These are phyloP conservation scores for Omphalea diandra DNA, from an alignment of 441 rosid genomes.

Conservation along the genomic window DNA sequence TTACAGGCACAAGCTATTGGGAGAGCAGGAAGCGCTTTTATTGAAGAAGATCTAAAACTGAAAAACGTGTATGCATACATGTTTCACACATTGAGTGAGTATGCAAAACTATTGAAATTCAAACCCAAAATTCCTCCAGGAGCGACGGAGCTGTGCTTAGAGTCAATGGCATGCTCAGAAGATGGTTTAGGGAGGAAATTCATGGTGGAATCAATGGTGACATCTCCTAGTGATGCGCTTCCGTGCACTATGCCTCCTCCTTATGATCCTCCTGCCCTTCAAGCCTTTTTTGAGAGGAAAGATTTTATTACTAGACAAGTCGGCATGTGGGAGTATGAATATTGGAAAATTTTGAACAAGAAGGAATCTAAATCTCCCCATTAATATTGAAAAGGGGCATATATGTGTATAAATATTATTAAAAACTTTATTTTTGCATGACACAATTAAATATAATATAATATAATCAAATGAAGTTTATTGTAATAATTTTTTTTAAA, in stretches of 20 bases:
- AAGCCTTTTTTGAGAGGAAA: conserved; percentile 28
- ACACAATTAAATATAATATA: too few relatives aligned
- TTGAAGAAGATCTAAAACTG: conserved; percentile 52
- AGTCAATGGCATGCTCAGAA: conserved; percentile 42
- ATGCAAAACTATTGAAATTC: conserved; percentile 60
- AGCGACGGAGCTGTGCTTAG: conserved; percentile 45
- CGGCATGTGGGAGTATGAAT: conserved; percentile 32
- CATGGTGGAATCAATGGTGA: conserved; percentile 65
- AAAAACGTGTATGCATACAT: conserved; percentile 66
- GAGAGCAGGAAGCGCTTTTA: conserved; percentile 46
- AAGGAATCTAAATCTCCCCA: not conserved
- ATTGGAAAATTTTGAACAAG: conserved; percentile 14
- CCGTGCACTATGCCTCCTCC: conserved; percentile 66
- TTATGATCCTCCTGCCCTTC: conserved; percentile 25
- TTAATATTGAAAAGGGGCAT: not conserved
- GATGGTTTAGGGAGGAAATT: conserved; percentile 42
- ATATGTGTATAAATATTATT: too few relatives aligned
- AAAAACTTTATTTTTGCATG: too few relatives aligned
- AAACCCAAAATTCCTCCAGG: conserved; percentile 52
- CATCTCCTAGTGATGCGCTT: conserved; percentile 34
- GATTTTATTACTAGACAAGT: conserved; percentile 26
- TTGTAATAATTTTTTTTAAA: too few relatives aligned
- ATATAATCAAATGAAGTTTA: too few relatives aligned
- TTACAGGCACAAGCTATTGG: conserved; percentile 65
- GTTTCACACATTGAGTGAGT: conserved; percentile 60